Evolutionary conservation across 257 asterid species (phyloP), one percentile per base, ranked within the genome.

Genomic region (Lavandula angustifolia): DNA sequence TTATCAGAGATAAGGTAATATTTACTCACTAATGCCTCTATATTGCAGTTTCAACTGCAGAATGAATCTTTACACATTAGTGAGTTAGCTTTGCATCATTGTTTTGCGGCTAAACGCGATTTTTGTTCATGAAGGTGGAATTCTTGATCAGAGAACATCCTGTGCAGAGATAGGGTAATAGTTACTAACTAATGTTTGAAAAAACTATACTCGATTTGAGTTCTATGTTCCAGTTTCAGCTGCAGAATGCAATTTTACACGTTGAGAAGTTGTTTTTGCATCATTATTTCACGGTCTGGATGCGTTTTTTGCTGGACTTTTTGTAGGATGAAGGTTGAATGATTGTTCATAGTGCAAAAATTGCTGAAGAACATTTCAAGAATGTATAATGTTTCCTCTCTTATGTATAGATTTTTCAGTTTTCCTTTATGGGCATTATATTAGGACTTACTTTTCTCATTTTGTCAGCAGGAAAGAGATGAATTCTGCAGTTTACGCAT

Each of bases 1-100:
- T 40, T 73, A 62, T 71, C 75, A 34, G 35, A 75, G 69, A 66
- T 71, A 70, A 76, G 75, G 88, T 78, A 68, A 57, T 44, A 12
- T 44, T 43, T 12, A 11, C 35, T 37, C 5, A 14, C 1, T 22
- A 22, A 22, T 22, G 27, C 27, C 27, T 54, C 7, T n/a, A 2
- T 35, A 16, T 46, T 49, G 22, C 22, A 12, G 17, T 35, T 59
- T 14, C 9, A n/a, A 31, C 44, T 35, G 49, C 13, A 14, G 18
- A 57, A 1, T 40, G 31, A 8, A 38, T 1, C 43, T 7, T 38
- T 38, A 38, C 43, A 38, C 43, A 38, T 35, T 32, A n/a, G 35
- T 33, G 37, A 33, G 37, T 33, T 33, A 6, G 1, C 12, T 16
- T 40, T 11, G 17, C 54, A 12, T 17, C 17, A 0, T 33, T 31